Percentiles rank a stretch among this genome's conserved stretches.
phyloP scores from a whole-genome alignment of 805 yeast species.

The Wickerhamiella alocasiicola region DNA sequence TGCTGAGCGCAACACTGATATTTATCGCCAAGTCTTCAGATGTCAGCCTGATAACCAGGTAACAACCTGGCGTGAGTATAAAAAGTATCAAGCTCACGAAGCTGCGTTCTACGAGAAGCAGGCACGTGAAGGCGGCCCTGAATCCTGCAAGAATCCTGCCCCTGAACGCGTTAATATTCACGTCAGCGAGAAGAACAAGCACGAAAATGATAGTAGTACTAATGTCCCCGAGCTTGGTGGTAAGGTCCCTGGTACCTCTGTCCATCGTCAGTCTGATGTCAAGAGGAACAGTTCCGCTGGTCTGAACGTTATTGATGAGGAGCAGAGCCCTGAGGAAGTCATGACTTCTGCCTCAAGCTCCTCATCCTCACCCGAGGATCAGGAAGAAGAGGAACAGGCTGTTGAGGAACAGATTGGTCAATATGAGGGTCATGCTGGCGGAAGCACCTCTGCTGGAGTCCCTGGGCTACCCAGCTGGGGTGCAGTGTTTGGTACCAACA shows the following conservation, averaged over 20 bases:
- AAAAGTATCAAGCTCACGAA: slow-evolving; percentile 38
- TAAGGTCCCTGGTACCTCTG: slow-evolving; percentile 2
- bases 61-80: slow-evolving; percentile 81
- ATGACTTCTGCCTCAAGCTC: not conserved
- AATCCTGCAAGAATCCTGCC: slow-evolving; percentile 19
- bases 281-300: not conserved
- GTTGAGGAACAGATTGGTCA: not conserved
- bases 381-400: not conserved
- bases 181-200: no score
- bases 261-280: not conserved
- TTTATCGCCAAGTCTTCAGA: slow-evolving; percentile 77
- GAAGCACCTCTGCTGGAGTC: slow-evolving; percentile 12
- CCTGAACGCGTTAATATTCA: slow-evolving; percentile 20
- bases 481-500: slow-evolving; percentile 1
- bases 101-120: slow-evolving; percentile 31
- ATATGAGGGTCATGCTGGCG: slow-evolving; percentile 6
- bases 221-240: slow-evolving; percentile 1
- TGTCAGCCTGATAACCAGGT: slow-evolving; percentile 92
- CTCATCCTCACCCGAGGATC: not conserved
- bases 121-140: slow-evolving; percentile 45
- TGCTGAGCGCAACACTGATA: slow-evolving; percentile 70
- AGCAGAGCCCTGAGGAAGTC: not conserved
- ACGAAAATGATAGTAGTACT: not conserved
- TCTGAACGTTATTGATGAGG: not conserved
- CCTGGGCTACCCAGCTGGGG: slow-evolving; percentile 13